A percentile compares a stretch with the other conserved stretches of the same genome.
Conservation (phyloP, 768 basidiomycete genomes). For the Suillus occidentalis region DNA sequence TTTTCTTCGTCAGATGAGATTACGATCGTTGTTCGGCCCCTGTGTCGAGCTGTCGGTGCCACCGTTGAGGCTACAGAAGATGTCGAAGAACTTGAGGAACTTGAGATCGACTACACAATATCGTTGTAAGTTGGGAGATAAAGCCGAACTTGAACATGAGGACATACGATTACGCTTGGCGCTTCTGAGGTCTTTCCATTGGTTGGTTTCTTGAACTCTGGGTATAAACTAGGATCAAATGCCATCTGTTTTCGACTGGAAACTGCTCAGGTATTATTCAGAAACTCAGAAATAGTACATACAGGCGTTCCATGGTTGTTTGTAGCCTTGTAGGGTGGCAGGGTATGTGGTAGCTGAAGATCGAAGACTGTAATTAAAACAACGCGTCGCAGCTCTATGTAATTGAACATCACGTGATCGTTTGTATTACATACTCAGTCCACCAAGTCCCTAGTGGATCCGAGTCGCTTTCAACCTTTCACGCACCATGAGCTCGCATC, state of each 20-base stretch:
- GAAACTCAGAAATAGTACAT: not conserved
- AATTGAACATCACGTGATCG: slow-evolving; percentile 20
- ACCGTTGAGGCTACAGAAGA: slow-evolving; percentile 23
- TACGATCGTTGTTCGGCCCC: slow-evolving; percentile 17
- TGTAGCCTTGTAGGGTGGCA: slow-evolving; percentile 1
- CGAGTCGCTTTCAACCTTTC: too few relatives aligned
- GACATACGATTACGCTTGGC: slow-evolving; percentile 23
- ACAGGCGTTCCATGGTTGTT: slow-evolving; percentile 31
- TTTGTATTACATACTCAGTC: not conserved
- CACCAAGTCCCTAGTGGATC: not conserved
- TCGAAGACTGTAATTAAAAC: slow-evolving; percentile 13
- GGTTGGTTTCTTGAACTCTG: slow-evolving; percentile 28
- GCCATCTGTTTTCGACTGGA: slow-evolving; percentile 29
- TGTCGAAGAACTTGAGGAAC: slow-evolving; percentile 20
- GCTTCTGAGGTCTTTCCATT: slow-evolving; percentile 15
- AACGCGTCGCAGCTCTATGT: slow-evolving; percentile 20
- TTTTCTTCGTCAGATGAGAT: slow-evolving; percentile 35
- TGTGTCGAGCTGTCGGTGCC: slow-evolving; percentile 11
- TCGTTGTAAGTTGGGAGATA: not conserved
- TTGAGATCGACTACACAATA: slow-evolving; percentile 18
- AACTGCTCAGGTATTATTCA: not conserved
- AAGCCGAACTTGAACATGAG: not conserved
- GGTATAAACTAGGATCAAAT: slow-evolving; percentile 26
- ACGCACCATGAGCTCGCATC: not conserved
- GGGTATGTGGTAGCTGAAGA: slow-evolving; percentile 5